These are phyloP conservation scores for Penicillium hesseltinei DNA, from an alignment of 2,329 filamentous ascomycete species.

Conservation along the genomic window DNA sequence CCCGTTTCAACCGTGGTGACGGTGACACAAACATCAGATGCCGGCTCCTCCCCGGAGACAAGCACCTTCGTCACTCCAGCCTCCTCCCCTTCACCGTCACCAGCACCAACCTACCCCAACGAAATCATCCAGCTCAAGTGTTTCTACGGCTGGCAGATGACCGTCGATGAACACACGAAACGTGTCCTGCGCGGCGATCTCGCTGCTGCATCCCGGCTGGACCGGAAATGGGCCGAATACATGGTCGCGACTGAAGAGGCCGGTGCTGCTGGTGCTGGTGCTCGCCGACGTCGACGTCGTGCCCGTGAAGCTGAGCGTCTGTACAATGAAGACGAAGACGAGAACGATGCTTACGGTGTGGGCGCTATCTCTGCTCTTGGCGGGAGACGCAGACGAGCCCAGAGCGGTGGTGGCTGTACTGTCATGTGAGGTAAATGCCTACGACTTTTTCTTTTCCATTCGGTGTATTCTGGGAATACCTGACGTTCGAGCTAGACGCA, in stretches of 20 bases:
- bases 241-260: constrained; percentile 92
- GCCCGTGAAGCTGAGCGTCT: constrained; percentile 78
- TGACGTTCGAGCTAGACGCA: neutral
- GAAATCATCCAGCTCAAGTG: constrained; percentile 86
- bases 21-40: constrained; percentile 31
- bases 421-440: constrained; percentile 59
- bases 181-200: constrained; percentile 77
- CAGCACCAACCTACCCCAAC: constrained; percentile 56
- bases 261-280: constrained; percentile 58
- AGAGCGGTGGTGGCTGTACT: constrained; percentile 61
- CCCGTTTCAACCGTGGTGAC: constrained; percentile 31
- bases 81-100: constrained; percentile 25
- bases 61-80: constrained; percentile 27
- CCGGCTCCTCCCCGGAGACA: constrained; percentile 21
- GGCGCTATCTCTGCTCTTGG: constrained; percentile 41
- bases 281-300: constrained; percentile 68
- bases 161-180: constrained; percentile 89
- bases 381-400: constrained; percentile 59
- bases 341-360: constrained; percentile 44
- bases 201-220: constrained; percentile 70
- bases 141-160: constrained; percentile 94
- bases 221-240: constrained; percentile 88
- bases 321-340: constrained; percentile 78
- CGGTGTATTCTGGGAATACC: constrained; percentile 1
- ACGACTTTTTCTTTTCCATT: neutral